phyloP scores from a whole-genome alignment of 1,284 basidiomycete genomes.

The Chalciporus sp. region DNA sequence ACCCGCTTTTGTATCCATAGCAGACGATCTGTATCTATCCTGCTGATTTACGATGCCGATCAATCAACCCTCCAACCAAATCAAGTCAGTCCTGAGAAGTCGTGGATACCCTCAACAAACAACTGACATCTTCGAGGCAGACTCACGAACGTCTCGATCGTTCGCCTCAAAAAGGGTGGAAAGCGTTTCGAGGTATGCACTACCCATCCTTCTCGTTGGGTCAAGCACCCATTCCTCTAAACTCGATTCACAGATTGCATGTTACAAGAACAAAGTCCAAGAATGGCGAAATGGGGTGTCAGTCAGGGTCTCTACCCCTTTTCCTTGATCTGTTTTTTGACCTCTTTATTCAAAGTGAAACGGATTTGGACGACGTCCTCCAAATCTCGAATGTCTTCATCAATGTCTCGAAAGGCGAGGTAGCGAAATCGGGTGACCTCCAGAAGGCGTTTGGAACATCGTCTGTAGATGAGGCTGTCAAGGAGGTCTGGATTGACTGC shows the following conservation, averaged over 20 bases:
- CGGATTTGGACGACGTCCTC: constrained; percentile 92
- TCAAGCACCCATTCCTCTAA: background rate
- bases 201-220: background rate
- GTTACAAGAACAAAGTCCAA: constrained; percentile 99
- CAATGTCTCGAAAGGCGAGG: constrained; percentile 96
- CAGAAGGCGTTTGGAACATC: constrained; percentile 89
- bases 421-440: constrained; percentile 88
- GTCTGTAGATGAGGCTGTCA: constrained; percentile 74
- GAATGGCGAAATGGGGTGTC: constrained; percentile 94
- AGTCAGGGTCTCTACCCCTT: constrained; percentile 30
- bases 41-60: constrained; percentile 48
- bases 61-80: constrained; percentile 85
- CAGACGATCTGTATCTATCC: background rate
- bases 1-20: background rate
- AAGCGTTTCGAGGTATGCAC: constrained; percentile 90
- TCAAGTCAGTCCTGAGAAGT: constrained; percentile 58
- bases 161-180: constrained; percentile 93
- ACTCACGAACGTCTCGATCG: constrained; percentile 95
- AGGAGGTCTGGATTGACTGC: constrained; percentile 61
- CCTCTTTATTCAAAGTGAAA: constrained; percentile 60
- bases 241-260: constrained; percentile 74
- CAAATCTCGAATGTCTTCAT: constrained; percentile 97
- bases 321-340: no score
- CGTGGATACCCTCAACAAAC: background rate
- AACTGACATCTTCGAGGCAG: constrained; percentile 41